phyloP scores from a whole-genome alignment of 306 rosid species.

The Corylus avellana region DNA sequence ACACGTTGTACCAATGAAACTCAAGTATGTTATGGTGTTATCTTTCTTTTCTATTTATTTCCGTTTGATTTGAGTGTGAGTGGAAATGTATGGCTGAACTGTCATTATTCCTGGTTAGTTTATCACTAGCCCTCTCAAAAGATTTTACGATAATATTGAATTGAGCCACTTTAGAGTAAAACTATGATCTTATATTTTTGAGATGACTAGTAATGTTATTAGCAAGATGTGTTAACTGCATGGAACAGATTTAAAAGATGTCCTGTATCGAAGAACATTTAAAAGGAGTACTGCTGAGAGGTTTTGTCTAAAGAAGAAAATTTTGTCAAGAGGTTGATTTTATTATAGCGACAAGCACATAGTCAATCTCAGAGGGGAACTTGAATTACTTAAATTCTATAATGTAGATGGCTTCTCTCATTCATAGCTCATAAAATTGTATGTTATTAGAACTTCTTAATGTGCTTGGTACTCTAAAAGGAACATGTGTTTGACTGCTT shows the following conservation, averaged over 20 bases:
- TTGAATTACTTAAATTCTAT: background rate
- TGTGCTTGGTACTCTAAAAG: background rate
- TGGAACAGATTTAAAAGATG: background rate
- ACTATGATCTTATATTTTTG: background rate
- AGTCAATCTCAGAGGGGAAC: background rate
- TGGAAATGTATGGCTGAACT: background rate
- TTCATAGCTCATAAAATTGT: background rate
- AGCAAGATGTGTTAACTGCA: background rate
- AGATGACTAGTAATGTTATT: background rate
- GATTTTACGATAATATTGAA: background rate
- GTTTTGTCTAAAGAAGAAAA: background rate
- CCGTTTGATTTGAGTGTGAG: background rate
- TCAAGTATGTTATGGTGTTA: slow-evolving; percentile 55
- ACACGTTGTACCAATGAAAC: slow-evolving; percentile 77
- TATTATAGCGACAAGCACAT: background rate
- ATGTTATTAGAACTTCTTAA: background rate
- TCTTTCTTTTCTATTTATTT: slow-evolving; percentile 5
- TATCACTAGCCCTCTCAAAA: slow-evolving; percentile 1
- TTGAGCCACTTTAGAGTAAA: background rate
- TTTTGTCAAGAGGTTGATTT: background rate
- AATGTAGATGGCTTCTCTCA: background rate
- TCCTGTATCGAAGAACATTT: background rate
- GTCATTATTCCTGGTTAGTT: background rate
- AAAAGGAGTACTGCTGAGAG: background rate
- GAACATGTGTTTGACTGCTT: background rate